Base-by-base conservation (phyloP, 2,329 filamentous ascomycete species). In the Ophiostoma australiae region DNA sequence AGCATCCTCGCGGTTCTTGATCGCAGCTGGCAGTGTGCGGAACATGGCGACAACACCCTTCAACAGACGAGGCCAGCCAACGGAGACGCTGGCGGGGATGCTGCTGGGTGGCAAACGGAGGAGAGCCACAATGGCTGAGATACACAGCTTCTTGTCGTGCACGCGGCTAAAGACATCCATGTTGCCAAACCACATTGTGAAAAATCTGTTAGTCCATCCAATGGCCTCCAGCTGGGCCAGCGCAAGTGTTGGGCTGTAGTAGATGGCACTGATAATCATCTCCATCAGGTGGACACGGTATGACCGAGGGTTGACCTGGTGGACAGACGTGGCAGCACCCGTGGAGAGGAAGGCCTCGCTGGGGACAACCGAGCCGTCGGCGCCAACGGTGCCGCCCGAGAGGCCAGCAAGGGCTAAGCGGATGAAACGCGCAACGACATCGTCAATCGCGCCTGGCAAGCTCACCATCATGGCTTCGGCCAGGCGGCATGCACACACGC, bases 71-170 rank as follows among this genome's bases (percentile, higher is more conserved):
- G 94, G 94, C 95, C 95, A 99, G 70, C 95, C 95, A 75, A 93
- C 92, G 75, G 96, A 93, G 37, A 99, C 92, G 77, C 94, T 98
- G n/a, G 87, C 84, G 0, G 95, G 95, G 8, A 99, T 91, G 77
- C 96, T 91, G 70, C 92, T 89, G 13, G 90, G 89, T 73, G 87
- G 88, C 72, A 99, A 82, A 66, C 89, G 91, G 69, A 99, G 87
- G 13, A 99, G 87, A 6, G 93, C 87, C 72, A 92, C 90, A 76
- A 99, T 98, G 67, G 94, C 94, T 23, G 94, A 92, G 76, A 99
- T 97, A 73, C 93, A 97, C 35, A 99, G 85, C 84, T 97, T 99
- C 87, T 99, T 99, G 84, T 99, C 95, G 79, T 99, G 95, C 2
- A 99, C 95, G 61, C 95, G 88, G 69, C 89, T 91, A 82, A 99